Percentiles rank a stretch among this genome's conserved stretches.
These are phyloP conservation scores for Cylindrotheca closterium DNA, from an alignment of 108 stramenopile species.

Conservation along the genomic window DNA sequence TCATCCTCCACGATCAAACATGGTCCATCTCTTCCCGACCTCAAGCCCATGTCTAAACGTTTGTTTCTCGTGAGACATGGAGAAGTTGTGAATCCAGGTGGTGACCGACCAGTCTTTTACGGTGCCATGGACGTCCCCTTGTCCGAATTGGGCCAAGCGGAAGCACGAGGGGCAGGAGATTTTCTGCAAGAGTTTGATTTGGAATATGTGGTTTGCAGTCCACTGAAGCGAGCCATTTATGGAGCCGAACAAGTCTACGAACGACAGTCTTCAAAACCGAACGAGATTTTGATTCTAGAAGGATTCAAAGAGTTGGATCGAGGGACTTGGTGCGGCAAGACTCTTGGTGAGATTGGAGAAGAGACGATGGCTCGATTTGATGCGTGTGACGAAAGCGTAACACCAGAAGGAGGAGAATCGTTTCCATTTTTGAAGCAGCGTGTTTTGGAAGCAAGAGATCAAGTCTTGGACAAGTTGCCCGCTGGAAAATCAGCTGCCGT, in stretches of 20 bases:
- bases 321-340: slow-evolving; percentile 70
- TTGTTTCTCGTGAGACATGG: slow-evolving; percentile 87
- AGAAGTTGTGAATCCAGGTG: slow-evolving; percentile 89
- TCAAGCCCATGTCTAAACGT: slow-evolving; percentile 51
- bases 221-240: slow-evolving; percentile 74
- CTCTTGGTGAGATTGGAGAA: slow-evolving; percentile 75
- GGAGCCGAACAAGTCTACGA: slow-evolving; percentile 67
- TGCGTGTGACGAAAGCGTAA: slow-evolving; percentile 79
- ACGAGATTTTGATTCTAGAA: slow-evolving; percentile 31
- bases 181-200: slow-evolving; percentile 67
- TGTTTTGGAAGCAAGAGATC: slow-evolving; percentile 63
- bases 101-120: slow-evolving; percentile 82
- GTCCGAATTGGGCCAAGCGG: slow-evolving; percentile 76
- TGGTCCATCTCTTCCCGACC: slow-evolving; percentile 40
- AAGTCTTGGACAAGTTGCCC: slow-evolving; percentile 47
- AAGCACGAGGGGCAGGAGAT: slow-evolving; percentile 73
- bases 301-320: slow-evolving; percentile 83
- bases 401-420: slow-evolving; percentile 86
- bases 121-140: slow-evolving; percentile 85
- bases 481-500: slow-evolving; percentile 63
- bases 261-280: slow-evolving; percentile 9
- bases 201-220: slow-evolving; percentile 68
- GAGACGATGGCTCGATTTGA: slow-evolving; percentile 74
- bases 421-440: slow-evolving; percentile 65
- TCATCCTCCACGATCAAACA: slow-evolving; percentile 11